phyloP scores from a whole-genome alignment of 2,329 filamentous ascomycete genomes.

The Emericellopsis atlantica region DNA sequence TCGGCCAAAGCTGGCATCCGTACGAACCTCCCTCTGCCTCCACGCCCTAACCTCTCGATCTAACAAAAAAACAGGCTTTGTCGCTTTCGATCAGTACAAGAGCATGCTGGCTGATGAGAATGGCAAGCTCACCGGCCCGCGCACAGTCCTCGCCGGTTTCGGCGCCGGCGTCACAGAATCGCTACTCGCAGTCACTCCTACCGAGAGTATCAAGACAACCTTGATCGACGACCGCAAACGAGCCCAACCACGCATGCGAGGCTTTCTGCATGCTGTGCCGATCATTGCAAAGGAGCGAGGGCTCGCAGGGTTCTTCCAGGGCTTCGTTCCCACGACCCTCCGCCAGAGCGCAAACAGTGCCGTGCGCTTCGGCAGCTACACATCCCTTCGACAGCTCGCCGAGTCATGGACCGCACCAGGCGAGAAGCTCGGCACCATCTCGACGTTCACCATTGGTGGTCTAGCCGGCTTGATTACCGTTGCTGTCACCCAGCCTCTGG shows the following conservation, averaged over 20 bases:
- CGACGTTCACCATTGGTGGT: constrained; percentile 85
- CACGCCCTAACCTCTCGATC: background rate
- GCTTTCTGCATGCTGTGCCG: constrained; percentile 80
- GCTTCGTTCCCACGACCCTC: constrained; percentile 88
- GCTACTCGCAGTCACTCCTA: constrained; percentile 85
- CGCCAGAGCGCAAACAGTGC: constrained; percentile 92
- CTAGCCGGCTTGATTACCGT: constrained; percentile 87
- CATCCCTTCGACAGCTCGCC: constrained; percentile 77
- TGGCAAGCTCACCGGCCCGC: constrained; percentile 80
- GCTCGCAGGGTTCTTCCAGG: constrained; percentile 87
- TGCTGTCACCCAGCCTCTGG: constrained; percentile 61
- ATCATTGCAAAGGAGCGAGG: constrained; percentile 85
- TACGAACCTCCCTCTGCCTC: constrained; percentile 25
- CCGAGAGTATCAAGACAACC: constrained; percentile 97
- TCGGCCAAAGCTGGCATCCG: constrained; percentile 91
- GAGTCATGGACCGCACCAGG: constrained; percentile 87
- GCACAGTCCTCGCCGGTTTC: constrained; percentile 87
- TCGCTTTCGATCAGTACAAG: constrained; percentile 95
- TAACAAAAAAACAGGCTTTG: constrained; percentile 50
- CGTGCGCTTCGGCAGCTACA: constrained; percentile 83
- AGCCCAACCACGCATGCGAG: constrained; percentile 72
- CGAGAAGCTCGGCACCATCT: constrained; percentile 79
- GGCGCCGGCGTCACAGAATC: constrained; percentile 92
- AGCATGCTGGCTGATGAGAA: constrained; percentile 65
- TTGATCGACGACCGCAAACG: constrained; percentile 94